phyloP scores from a whole-genome alignment of 257 asterid genomes.

The Galeopsis tetrahit region DNA sequence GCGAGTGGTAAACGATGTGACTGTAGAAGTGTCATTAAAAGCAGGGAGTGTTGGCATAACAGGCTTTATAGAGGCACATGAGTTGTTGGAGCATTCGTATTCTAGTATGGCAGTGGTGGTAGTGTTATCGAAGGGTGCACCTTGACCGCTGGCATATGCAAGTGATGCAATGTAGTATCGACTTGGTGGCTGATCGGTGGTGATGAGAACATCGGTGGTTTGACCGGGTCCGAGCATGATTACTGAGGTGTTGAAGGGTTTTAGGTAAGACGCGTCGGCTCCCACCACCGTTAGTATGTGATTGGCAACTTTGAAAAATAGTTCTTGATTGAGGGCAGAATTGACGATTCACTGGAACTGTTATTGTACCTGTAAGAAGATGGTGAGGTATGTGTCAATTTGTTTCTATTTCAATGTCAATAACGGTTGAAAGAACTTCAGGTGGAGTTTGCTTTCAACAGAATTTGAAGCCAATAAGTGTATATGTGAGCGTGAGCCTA shows the following conservation, averaged over 20 bases:
- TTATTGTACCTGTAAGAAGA: constrained; percentile 54
- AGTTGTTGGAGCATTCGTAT: constrained; percentile 61
- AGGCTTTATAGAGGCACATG: constrained; percentile 45
- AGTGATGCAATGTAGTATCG: constrained; percentile 87
- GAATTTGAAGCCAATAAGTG: no score
- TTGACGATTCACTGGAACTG: constrained; percentile 66
- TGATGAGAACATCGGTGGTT: constrained; percentile 87
- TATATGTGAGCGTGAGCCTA: no score
- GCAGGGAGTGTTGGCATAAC: constrained; percentile 65
- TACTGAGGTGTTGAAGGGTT: constrained; percentile 82
- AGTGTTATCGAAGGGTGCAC: constrained; percentile 85
- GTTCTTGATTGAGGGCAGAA: constrained; percentile 85
- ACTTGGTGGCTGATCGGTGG: constrained; percentile 67
- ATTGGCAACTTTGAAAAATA: constrained; percentile 81
- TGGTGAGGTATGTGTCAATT: constrained; percentile 14
- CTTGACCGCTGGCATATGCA: constrained; percentile 91
- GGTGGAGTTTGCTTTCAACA: no score
- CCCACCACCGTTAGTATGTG: constrained; percentile 89
- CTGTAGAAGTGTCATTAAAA: constrained; percentile 78
- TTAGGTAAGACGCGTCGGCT: constrained; percentile 80
- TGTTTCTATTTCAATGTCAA: no score
- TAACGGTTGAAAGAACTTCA: no score
- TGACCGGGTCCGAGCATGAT: constrained; percentile 97
- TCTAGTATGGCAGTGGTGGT: constrained; percentile 90
- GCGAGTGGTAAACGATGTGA: constrained; percentile 68